A percentile compares a stretch with the other conserved stretches of the same genome.
Evolutionary conservation across 805 yeast genomes (phyloP).

Genomic region (Metschnikowia peoriensis): DNA sequence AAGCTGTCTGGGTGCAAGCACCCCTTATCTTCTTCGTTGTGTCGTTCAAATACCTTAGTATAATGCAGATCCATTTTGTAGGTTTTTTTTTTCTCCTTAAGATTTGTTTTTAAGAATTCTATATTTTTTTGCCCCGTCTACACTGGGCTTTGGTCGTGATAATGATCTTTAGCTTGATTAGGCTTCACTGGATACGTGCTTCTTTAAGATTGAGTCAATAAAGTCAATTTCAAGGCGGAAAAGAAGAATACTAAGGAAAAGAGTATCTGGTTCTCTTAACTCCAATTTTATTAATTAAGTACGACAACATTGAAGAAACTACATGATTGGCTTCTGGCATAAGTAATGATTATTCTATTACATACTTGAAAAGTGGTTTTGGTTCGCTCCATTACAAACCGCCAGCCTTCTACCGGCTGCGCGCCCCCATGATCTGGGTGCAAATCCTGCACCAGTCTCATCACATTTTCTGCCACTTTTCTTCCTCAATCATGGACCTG

Average conservation of each 20-base stretch:
- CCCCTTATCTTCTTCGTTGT: background rate
- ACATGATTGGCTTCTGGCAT: background rate
- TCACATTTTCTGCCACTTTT: constrained; percentile 18
- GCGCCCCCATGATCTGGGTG: constrained; percentile 12
- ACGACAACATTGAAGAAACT: background rate
- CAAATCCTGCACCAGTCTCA: constrained; percentile 22
- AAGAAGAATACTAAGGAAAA: background rate
- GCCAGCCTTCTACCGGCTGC: background rate
- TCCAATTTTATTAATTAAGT: too few species aligned
- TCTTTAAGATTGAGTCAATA: background rate
- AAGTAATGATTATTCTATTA: background rate
- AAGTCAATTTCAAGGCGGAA: background rate
- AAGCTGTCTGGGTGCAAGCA: constrained; percentile 1
- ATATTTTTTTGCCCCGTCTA: background rate
- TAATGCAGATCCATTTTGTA: constrained; percentile 1
- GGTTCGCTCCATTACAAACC: background rate
- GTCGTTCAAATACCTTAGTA: background rate
- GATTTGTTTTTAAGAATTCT: background rate
- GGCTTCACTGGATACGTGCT: background rate
- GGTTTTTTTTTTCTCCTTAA: background rate
- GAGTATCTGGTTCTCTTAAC: too few species aligned
- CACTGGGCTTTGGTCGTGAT: background rate
- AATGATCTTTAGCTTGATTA: background rate
- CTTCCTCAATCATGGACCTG: constrained; percentile 17
- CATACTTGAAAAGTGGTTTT: constrained; percentile 6